Conservation (phyloP, 805 yeast species). For the Huiozyma sinensis region DNA sequence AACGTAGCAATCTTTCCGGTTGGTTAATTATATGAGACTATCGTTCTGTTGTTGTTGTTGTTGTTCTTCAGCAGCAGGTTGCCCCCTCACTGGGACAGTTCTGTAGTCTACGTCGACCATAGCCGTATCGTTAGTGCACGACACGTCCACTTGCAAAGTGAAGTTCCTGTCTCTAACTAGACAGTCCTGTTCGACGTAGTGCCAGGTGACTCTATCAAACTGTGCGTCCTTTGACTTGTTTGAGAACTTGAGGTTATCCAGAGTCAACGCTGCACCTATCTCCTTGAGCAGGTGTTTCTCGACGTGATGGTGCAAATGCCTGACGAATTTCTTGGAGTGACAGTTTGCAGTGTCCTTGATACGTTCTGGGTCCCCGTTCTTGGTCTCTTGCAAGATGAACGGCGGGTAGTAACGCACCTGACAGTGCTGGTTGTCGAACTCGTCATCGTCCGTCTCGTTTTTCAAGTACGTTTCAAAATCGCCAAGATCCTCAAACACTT, state of each 20-base stretch:
- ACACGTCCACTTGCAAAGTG: constrained; percentile 51
- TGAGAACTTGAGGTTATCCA: constrained; percentile 39
- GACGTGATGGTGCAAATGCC: constrained; percentile 67
- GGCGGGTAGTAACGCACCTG: constrained; percentile 64
- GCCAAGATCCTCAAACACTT: constrained; percentile 49
- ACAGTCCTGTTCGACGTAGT: constrained; percentile 45
- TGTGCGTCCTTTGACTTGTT: constrained; percentile 38
- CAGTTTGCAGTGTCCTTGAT: constrained; percentile 64
- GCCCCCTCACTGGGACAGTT: constrained; percentile 33
- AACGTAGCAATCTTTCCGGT: too few species aligned
- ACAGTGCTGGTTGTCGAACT: constrained; percentile 58
- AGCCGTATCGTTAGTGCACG: constrained; percentile 56
- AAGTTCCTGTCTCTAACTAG: constrained; percentile 50
- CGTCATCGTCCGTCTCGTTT: constrained; percentile 70
- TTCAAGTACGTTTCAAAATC: constrained; percentile 54
- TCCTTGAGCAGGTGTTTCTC: constrained; percentile 61
- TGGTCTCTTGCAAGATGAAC: constrained; percentile 54
- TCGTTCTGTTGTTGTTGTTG: too few species aligned
- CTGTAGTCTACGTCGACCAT: constrained; percentile 57
- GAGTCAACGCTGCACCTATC: constrained; percentile 46
- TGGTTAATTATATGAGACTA: too few species aligned
- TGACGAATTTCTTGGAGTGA: constrained; percentile 57
- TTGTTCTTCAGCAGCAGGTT: too few species aligned
- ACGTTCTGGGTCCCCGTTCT: constrained; percentile 52
- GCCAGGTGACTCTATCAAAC: constrained; percentile 48